Conservation (phyloP, 2,329 filamentous ascomycete species). For the Colletotrichum siamense region DNA sequence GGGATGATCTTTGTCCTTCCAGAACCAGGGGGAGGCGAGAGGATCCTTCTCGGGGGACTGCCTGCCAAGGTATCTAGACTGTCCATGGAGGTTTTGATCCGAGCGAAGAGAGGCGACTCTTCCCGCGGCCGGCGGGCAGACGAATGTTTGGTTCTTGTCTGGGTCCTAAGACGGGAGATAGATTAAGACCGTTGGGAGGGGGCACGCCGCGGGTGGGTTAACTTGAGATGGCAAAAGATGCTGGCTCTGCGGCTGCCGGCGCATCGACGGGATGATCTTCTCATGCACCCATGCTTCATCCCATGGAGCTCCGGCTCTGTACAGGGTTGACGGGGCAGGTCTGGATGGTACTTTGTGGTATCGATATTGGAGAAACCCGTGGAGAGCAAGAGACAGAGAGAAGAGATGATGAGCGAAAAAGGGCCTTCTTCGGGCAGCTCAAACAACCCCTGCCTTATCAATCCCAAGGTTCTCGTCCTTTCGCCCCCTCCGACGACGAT, state of each 20-base stretch:
- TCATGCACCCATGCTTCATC: background rate
- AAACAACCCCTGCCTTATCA: background rate
- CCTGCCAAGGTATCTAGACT: background rate
- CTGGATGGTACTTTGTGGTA: background rate
- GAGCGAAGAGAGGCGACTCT: background rate
- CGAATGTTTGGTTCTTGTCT: background rate
- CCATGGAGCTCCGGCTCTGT: background rate
- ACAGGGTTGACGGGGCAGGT: background rate
- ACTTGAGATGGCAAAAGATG: background rate
- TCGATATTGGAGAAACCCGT: background rate
- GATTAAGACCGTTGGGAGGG: background rate
- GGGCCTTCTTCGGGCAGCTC: background rate
- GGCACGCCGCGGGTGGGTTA: background rate
- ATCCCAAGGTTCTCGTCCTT: background rate
- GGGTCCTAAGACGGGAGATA: background rate
- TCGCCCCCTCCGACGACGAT: background rate
- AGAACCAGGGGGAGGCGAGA: background rate
- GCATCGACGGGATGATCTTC: background rate
- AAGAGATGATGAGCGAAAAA: background rate
- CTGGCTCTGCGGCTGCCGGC: background rate
- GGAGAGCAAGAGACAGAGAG: background rate
- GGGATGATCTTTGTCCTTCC: background rate
- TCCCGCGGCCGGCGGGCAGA: background rate
- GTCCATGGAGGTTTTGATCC: background rate
- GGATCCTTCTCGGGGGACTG: background rate